Evolutionary conservation across 1,284 basidiomycete genomes (phyloP).

Genomic region (Fomitopsis schrenkii): DNA sequence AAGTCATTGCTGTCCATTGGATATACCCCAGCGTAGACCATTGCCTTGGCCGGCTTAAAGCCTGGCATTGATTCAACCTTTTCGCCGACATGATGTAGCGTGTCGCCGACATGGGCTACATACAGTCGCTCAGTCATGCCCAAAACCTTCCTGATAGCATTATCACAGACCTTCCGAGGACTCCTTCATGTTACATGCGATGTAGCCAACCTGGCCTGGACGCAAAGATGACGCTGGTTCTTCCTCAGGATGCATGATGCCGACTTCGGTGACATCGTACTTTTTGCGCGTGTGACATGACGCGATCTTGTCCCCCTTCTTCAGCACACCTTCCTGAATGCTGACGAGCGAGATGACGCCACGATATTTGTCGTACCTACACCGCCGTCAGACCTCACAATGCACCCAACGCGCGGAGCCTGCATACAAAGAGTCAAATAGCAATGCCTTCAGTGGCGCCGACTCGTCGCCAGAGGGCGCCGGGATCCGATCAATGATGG

Average conservation of each 20-base stretch:
- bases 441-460: slow-evolving; percentile 75
- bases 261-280: slow-evolving; percentile 91
- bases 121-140: slow-evolving; percentile 8
- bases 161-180: slow-evolving; percentile 80
- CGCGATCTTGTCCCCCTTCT: slow-evolving; percentile 81
- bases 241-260: slow-evolving; percentile 92
- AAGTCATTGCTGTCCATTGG: slow-evolving; percentile 93
- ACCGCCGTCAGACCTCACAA: background rate
- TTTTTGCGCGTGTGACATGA: slow-evolving; percentile 86
- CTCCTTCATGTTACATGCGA: slow-evolving; percentile 97
- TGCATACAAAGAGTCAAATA: slow-evolving; percentile 89
- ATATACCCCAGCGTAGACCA: slow-evolving; percentile 97
- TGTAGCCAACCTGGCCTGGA: slow-evolving; percentile 90
- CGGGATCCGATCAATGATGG: slow-evolving; percentile 82
- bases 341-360: slow-evolving; percentile 94
- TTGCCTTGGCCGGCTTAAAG: slow-evolving; percentile 90
- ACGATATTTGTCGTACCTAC: slow-evolving; percentile 92
- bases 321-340: slow-evolving; percentile 63
- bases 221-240: slow-evolving; percentile 64
- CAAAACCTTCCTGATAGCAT: background rate
- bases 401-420: background rate
- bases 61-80: slow-evolving; percentile 85
- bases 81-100: slow-evolving; percentile 76
- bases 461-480: slow-evolving; percentile 55
- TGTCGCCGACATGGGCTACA: slow-evolving; percentile 90